Evolutionary conservation across 345 rosid genomes (phyloP).

Genomic region (Geranium rotundifolium): DNA sequence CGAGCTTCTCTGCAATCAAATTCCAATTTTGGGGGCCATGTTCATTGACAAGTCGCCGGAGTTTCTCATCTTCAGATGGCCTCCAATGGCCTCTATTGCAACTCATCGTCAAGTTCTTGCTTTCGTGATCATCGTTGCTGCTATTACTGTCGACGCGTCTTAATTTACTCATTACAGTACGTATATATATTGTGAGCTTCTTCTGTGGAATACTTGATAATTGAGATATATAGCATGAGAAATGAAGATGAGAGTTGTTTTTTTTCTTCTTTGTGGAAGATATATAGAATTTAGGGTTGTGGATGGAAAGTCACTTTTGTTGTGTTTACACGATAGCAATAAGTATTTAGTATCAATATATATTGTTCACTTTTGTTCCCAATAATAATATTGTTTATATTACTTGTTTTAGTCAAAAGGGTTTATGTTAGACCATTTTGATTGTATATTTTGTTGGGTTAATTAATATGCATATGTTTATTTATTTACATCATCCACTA

Average conservation of each 20-base stretch:
- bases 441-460: background rate
- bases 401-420: background rate
- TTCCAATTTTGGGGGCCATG: slow-evolving; percentile 71
- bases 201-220: too few relatives aligned
- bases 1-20: slow-evolving; percentile 60
- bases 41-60: slow-evolving; percentile 47
- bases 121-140: background rate
- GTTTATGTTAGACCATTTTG: too few relatives aligned
- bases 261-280: too few relatives aligned
- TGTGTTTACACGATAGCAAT: background rate
- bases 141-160: background rate
- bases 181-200: too few relatives aligned
- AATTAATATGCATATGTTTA: too few relatives aligned
- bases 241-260: background rate
- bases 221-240: background rate
- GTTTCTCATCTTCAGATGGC: slow-evolving; percentile 62
- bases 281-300: background rate
- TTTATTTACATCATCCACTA: background rate
- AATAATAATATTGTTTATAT: background rate
- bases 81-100: slow-evolving; percentile 71
- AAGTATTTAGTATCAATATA: background rate
- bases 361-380: background rate
- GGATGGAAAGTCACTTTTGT: background rate
- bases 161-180: too few relatives aligned
- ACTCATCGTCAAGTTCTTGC: background rate